Conservation (phyloP, 345 rosid species). For the Brassica juncea region DNA sequence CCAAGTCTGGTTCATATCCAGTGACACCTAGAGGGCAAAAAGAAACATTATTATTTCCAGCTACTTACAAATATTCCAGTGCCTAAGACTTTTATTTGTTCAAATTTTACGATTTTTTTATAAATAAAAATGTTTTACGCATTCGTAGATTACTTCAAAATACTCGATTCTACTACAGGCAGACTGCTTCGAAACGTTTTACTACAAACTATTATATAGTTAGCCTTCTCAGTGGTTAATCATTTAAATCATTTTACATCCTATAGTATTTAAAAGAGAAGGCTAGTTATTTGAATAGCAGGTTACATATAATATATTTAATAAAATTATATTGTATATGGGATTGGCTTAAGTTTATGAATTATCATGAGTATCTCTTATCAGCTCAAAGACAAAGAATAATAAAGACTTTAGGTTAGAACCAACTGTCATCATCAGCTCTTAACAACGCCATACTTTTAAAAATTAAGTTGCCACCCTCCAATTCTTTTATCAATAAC, state of each 20-base stretch:
- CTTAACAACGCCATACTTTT: not conserved
- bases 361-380: not conserved
- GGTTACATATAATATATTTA: no score
- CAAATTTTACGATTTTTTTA: not conserved
- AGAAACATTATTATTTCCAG: no score
- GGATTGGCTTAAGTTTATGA: not conserved
- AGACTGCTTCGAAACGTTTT: slow-evolving; percentile 20
- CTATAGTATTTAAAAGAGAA: no score
- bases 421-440: not conserved
- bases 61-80: not conserved
- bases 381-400: not conserved
- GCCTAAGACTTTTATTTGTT: not conserved
- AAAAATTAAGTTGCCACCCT: not conserved
- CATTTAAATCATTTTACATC: no score
- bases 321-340: no score
- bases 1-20: not conserved
- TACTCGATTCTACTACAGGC: slow-evolving; percentile 72
- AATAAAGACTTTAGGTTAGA: not conserved
- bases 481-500: not conserved
- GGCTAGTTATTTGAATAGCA: no score
- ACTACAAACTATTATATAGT: no score
- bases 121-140: not conserved
- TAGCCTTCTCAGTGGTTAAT: no score
- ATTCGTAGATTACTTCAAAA: slow-evolving; percentile 55
- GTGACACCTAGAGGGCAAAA: not conserved